Conservation (phyloP, 164 flowering plant species). For the Liriodendron chinense region DNA sequence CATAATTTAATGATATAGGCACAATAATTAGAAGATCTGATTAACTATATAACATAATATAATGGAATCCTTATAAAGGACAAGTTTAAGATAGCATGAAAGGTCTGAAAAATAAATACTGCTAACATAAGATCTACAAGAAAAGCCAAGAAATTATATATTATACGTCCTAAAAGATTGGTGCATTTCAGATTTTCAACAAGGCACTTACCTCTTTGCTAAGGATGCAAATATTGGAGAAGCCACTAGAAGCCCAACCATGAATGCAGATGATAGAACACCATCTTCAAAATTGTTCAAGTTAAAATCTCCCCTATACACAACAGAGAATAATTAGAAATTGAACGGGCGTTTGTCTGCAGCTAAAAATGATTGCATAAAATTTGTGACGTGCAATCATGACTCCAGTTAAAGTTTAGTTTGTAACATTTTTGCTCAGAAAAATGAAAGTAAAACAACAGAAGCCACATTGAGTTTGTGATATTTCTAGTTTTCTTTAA, state of each 20-base stretch:
- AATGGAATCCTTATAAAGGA: not conserved
- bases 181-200: not conserved
- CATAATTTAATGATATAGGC: not conserved
- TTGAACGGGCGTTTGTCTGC: too few species aligned
- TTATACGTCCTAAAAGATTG: not conserved
- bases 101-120: too few species aligned
- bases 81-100: not conserved
- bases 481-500: too few species aligned
- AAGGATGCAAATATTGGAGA: slow-evolving; percentile 95
- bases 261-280: slow-evolving; percentile 90
- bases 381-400: too few species aligned
- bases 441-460: too few species aligned
- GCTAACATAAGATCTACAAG: not conserved
- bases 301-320: slow-evolving; percentile 78
- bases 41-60: too few species aligned
- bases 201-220: slow-evolving; percentile 67
- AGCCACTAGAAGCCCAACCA: slow-evolving; percentile 97
- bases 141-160: not conserved
- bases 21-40: not conserved
- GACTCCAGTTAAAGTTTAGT: too few species aligned
- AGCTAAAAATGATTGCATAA: too few species aligned
- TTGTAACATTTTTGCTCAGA: too few species aligned
- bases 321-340: not conserved
- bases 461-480: too few species aligned
- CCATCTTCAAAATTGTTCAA: slow-evolving; percentile 93